phyloP scores from a whole-genome alignment of 108 stramenopile genomes.

The Cylindrotheca closterium region DNA sequence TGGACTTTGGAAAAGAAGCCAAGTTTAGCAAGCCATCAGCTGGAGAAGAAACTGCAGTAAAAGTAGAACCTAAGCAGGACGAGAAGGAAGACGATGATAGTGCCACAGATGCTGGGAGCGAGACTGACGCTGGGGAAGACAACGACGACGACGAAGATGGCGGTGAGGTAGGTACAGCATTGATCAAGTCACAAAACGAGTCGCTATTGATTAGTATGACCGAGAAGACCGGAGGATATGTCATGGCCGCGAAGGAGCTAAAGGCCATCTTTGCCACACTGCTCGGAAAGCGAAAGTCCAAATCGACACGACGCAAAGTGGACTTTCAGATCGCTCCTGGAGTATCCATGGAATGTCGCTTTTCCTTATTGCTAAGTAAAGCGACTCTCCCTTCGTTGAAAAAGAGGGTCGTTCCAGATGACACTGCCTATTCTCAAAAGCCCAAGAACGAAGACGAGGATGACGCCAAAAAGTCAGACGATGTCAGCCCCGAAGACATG shows the following conservation, averaged over 20 bases:
- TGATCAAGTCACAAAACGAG: constrained; percentile 71
- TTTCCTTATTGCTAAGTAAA: constrained; percentile 39
- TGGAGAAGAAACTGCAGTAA: not conserved
- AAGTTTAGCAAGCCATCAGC: constrained; percentile 14
- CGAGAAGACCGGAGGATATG: constrained; percentile 70
- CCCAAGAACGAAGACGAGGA: constrained; percentile 30
- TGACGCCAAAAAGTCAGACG: constrained; percentile 39
- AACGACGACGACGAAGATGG: constrained; percentile 3
- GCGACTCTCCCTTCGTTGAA: constrained; percentile 39
- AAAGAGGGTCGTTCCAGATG: constrained; percentile 20
- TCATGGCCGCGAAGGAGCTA: constrained; percentile 57
- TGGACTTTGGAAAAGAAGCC: constrained; percentile 37
- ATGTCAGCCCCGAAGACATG: constrained; percentile 45
- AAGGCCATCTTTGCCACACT: constrained; percentile 47
- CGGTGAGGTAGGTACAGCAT: constrained; percentile 14
- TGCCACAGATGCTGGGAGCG: constrained; percentile 2
- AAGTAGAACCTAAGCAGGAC: not conserved
- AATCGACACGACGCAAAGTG: constrained; percentile 46
- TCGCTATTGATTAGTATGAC: constrained; percentile 61
- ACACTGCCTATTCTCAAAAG: too few species aligned
- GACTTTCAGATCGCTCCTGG: constrained; percentile 69
- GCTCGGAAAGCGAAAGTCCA: constrained; percentile 30
- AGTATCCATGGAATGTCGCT: constrained; percentile 46
- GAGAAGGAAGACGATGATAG: constrained; percentile 22
- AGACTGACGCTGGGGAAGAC: constrained; percentile 25